Evolutionary conservation across 108 stramenopile genomes (phyloP).

Genomic region (Cyclostephanos tholiformis): DNA sequence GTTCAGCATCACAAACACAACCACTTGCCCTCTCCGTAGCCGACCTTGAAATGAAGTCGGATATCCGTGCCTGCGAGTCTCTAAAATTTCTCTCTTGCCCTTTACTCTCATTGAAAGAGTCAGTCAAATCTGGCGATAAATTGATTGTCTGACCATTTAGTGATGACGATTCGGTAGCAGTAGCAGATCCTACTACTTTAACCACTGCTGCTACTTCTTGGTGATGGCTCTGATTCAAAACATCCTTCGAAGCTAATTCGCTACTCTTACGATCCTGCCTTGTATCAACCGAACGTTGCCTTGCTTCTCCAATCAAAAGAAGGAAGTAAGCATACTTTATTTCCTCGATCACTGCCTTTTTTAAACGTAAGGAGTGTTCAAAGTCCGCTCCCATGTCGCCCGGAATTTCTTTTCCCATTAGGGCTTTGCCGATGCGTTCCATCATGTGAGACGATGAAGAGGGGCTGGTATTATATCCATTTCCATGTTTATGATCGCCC

Average conservation of each 20-base stretch:
- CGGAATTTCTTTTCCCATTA: conserved; percentile 24
- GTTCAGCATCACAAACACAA: conserved; percentile 5
- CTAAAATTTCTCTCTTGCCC: no score
- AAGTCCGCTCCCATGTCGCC: conserved; percentile 17
- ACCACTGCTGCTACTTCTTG: neutral
- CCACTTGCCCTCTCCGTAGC: conserved; percentile 1
- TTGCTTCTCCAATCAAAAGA: conserved; percentile 14
- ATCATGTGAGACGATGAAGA: neutral
- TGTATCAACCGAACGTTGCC: neutral
- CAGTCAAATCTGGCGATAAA: neutral
- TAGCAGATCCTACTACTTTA: neutral
- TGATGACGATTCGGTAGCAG: neutral
- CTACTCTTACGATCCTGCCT: neutral
- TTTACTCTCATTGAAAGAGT: no score
- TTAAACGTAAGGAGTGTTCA: conserved; percentile 38
- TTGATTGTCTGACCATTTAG: neutral
- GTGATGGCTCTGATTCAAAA: neutral
- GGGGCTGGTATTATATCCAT: neutral
- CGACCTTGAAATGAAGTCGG: neutral
- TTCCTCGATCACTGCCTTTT: conserved; percentile 41
- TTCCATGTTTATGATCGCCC: neutral
- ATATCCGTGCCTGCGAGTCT: neutral
- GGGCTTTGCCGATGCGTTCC: conserved; percentile 35
- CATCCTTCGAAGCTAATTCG: neutral
- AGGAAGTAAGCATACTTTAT: conserved; percentile 33